Evolutionary conservation across 2,329 filamentous ascomycete species (phyloP).

Genomic region (Cercospora sojina): DNA sequence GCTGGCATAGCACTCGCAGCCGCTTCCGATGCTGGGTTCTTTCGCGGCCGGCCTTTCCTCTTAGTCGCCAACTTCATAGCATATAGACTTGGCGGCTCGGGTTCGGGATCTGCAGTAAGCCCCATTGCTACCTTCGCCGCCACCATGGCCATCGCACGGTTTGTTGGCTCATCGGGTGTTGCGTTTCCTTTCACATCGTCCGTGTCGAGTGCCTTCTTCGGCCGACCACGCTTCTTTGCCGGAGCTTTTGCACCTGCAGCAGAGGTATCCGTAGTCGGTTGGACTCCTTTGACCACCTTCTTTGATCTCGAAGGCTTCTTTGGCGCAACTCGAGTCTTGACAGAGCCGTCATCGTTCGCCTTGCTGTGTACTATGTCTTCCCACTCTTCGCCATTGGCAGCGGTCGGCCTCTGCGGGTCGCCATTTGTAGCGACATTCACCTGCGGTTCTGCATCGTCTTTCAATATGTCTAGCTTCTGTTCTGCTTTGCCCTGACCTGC

Average conservation of each 20-base stretch:
- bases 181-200: background rate
- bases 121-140: background rate
- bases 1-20: background rate
- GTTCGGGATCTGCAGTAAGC: background rate
- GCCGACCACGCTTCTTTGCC: conserved; percentile 15
- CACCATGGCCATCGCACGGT: background rate
- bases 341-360: conserved; percentile 24
- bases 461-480: background rate
- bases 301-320: conserved; percentile 14
- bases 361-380: background rate
- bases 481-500: background rate
- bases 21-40: background rate
- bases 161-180: background rate
- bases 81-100: background rate
- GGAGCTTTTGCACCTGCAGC: background rate
- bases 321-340: background rate
- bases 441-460: background rate
- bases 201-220: conserved; percentile 2
- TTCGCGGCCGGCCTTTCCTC: background rate
- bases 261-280: background rate
- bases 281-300: background rate
- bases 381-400: background rate
- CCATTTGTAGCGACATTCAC: background rate
- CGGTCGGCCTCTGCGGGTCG: background rate
- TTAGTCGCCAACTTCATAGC: background rate